Conservation (phyloP, 495 filamentous ascomycete species). For the Cenococcum geophilum region DNA sequence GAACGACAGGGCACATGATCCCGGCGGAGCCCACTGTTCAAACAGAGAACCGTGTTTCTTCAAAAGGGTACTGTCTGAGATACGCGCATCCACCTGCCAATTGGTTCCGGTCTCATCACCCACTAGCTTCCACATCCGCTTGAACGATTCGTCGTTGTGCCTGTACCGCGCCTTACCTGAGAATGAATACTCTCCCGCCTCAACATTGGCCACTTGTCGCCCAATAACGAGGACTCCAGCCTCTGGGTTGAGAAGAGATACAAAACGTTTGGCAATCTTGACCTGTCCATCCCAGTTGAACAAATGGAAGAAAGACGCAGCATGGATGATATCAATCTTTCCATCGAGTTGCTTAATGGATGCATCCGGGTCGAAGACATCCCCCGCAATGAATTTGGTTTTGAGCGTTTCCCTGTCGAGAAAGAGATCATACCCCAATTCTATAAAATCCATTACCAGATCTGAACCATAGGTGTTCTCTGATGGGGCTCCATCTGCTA, state of each 20-base stretch:
- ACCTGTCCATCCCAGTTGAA: conserved; percentile 16
- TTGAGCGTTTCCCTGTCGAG: conserved; percentile 21
- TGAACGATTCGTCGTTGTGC: conserved; percentile 21
- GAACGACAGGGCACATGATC: neutral
- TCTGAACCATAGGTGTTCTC: conserved; percentile 31
- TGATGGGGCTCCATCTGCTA: conserved; percentile 23
- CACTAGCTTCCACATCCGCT: conserved; percentile 22
- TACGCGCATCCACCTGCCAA: conserved; percentile 18
- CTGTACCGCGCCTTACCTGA: conserved; percentile 2
- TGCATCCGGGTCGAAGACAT: conserved; percentile 19
- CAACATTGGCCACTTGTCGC: conserved; percentile 17
- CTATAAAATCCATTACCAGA: conserved; percentile 22
- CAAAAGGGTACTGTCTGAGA: conserved; percentile 20
- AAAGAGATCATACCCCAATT: conserved; percentile 28
- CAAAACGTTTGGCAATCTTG: conserved; percentile 11
- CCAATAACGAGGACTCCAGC: conserved; percentile 20
- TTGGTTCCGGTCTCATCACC: conserved; percentile 14
- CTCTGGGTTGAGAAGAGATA: conserved; percentile 14
- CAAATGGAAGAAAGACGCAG: conserved; percentile 27
- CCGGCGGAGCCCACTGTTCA: neutral
- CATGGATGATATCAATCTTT: conserved; percentile 23
- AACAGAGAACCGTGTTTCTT: conserved; percentile 18
- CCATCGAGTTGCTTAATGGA: conserved; percentile 18
- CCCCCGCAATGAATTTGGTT: conserved; percentile 22
- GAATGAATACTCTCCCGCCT: neutral